Evolutionary conservation across 495 filamentous ascomycete species (phyloP).

Genomic region (Chlorociboria aeruginascens): DNA sequence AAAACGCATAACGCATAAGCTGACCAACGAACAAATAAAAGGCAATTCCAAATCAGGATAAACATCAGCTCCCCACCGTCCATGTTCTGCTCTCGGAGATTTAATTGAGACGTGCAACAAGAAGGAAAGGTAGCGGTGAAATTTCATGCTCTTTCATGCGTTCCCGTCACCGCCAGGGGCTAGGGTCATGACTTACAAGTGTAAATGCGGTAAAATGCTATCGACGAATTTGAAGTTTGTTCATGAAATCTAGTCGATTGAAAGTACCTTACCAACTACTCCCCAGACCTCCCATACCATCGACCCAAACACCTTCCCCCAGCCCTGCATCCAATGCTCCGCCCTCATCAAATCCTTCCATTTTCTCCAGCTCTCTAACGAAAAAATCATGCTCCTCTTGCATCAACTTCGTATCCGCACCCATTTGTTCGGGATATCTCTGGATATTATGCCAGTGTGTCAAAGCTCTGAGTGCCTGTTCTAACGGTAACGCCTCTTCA

Average conservation of each 20-base stretch:
- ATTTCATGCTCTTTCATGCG: background rate
- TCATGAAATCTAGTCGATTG: background rate
- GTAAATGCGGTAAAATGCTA: background rate
- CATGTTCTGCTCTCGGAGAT: background rate
- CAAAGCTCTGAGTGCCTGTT: slow-evolving; percentile 74
- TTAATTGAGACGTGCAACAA: slow-evolving; percentile 1
- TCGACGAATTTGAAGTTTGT: background rate
- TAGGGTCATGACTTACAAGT: background rate
- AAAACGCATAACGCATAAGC: too few species aligned
- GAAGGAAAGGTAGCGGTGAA: background rate
- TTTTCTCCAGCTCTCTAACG: slow-evolving; percentile 72
- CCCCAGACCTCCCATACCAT: background rate
- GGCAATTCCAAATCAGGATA: too few species aligned
- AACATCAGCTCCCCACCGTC: too few species aligned
- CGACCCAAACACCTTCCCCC: background rate
- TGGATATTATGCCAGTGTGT: slow-evolving; percentile 90
- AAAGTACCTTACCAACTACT: background rate
- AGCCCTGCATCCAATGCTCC: background rate
- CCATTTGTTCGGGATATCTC: slow-evolving; percentile 71
- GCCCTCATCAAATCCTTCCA: slow-evolving; percentile 31
- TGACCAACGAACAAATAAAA: too few species aligned
- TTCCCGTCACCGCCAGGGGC: background rate
- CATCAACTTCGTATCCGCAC: slow-evolving; percentile 50
- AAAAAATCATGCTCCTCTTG: slow-evolving; percentile 87
- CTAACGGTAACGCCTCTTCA: slow-evolving; percentile 79